Evolutionary conservation across 345 rosid genomes (phyloP), one percentile per base, ranked within the genome.

Genomic region (Salix koriyanagi): DNA sequence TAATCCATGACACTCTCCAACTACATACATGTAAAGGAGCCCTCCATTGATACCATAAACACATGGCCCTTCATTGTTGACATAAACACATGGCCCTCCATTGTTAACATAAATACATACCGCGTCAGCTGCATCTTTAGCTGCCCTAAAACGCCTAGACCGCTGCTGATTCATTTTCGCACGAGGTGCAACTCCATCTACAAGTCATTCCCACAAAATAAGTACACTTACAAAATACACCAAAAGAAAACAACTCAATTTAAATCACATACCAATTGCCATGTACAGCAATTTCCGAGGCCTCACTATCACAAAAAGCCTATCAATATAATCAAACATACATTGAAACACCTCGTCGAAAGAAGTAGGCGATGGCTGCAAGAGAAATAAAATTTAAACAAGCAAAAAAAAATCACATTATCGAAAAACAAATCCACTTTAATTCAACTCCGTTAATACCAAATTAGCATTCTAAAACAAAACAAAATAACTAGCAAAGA

Each of bases 151-250:
- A 60, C 98, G 88, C 89, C 98, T 89, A 23, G 97, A 90, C 23
- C 98, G 87, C 73, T 96, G 99, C 71, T 94, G 98, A 81, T 96
- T 96, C 97, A 96, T 96, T 82, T 96, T 93, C 14, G 98, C 99
- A 73, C 99, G 88, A 37, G 98, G 99, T 28, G 98, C 99, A 14
- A 96, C 99, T 72, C 99, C 97, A 79, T 96, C 99, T 96, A 80
- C 52, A 73, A 41, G 32, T 79, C 76, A 56, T 69, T 80, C 52
- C 67, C 54, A 78, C 65, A 77, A 28, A 78, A 75, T 71, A 46
- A 82, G 73, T 48, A 77, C 60, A 67, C 18, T 67, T 25, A 75
- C 56, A 42, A 18, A 14, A 30, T 74, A 16, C 9, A 23, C 56
- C 46, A 4, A 69, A 44, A 77, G 30, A 41, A 54, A 25, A 36